Evolutionary conservation across 257 asterid genomes (phyloP).

Genomic region (Capsicum pubescens): DNA sequence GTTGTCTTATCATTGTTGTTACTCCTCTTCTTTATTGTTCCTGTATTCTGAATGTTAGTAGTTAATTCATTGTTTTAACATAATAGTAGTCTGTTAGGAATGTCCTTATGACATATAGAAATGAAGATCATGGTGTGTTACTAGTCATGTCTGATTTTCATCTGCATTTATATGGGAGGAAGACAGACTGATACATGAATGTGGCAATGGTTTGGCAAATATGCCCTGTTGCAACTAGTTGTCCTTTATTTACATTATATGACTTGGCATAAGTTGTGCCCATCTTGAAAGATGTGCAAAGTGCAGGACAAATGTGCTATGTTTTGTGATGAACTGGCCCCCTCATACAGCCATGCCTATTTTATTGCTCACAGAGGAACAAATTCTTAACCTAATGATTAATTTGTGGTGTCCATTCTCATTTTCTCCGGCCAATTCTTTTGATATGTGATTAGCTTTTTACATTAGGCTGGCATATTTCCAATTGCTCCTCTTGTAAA

Average conservation of each 20-base stretch:
- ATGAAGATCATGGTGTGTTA: background rate
- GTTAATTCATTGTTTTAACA: background rate
- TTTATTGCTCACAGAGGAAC: background rate
- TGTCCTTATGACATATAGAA: background rate
- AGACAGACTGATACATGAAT: background rate
- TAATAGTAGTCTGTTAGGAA: background rate
- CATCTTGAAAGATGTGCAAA: background rate
- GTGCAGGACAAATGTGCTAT: background rate
- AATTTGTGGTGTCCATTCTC: constrained; percentile 3
- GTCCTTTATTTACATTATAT: constrained; percentile 2
- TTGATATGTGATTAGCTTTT: background rate
- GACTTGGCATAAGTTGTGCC: background rate
- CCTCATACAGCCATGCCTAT: background rate
- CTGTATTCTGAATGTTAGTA: too few species aligned
- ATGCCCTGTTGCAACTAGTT: background rate
- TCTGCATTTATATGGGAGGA: background rate
- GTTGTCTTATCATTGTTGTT: too few species aligned
- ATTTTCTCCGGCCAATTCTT: background rate
- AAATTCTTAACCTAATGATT: background rate
- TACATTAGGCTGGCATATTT: background rate
- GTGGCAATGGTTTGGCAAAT: background rate
- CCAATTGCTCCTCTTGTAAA: background rate
- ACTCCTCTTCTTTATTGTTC: too few species aligned
- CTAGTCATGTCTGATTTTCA: background rate
- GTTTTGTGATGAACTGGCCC: background rate